Evolutionary conservation across 1,139 yeast genomes (phyloP).

Genomic region (Geotrichum bryndzae): DNA sequence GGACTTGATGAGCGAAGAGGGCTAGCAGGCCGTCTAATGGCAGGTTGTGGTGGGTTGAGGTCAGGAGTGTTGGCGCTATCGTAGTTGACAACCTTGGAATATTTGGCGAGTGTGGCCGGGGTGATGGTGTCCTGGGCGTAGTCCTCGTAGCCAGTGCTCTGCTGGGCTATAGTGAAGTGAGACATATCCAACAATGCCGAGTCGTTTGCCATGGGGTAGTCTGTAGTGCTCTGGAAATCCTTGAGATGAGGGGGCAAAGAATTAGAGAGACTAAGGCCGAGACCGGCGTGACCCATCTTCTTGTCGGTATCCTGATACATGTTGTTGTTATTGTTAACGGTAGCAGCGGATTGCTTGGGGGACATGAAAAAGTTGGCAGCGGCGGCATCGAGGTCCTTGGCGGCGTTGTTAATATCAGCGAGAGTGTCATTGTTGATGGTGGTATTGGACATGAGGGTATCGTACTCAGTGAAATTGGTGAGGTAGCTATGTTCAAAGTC

Average conservation of each 20-base stretch:
- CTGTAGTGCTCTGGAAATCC: not conserved
- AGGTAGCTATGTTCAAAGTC: constrained; percentile 13
- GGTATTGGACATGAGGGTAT: constrained; percentile 5
- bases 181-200: constrained; percentile 10
- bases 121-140: constrained; percentile 22
- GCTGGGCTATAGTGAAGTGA: constrained; percentile 14
- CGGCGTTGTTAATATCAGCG: not conserved
- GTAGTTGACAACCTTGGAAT: constrained; percentile 22
- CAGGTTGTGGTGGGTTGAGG: constrained; percentile 10
- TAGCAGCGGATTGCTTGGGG: constrained; percentile 13
- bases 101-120: constrained; percentile 29
- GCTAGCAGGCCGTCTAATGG: constrained; percentile 8
- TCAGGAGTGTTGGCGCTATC: constrained; percentile 1
- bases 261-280: constrained; percentile 10
- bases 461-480: constrained; percentile 7
- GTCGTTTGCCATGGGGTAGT: not conserved
- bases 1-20: constrained; percentile 1
- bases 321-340: constrained; percentile 11
- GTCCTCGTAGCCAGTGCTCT: constrained; percentile 7
- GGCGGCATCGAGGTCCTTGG: constrained; percentile 14
- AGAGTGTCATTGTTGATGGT: not conserved
- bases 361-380: constrained; percentile 16
- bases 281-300: constrained; percentile 6
- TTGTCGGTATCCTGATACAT: not conserved
- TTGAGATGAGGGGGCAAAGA: constrained; percentile 2